A percentile compares a stretch with the other conserved stretches of the same genome.
phyloP scores from a whole-genome alignment of 257 asterid genomes.

The Anisodus tanguticus region DNA sequence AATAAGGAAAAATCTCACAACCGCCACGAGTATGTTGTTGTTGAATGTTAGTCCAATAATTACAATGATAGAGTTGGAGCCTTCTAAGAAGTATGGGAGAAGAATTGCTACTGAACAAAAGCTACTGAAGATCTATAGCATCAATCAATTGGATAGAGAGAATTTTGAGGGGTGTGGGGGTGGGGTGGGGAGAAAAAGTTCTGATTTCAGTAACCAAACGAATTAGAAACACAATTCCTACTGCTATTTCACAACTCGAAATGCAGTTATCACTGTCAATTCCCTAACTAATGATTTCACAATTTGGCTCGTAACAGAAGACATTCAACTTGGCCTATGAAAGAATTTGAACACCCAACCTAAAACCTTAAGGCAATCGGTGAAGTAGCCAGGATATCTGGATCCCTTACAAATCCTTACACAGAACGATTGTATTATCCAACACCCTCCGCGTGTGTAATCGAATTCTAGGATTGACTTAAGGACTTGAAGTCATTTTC shows the following conservation, averaged over 20 bases:
- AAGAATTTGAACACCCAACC: not conserved
- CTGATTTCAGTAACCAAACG: not conserved
- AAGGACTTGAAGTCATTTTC: not conserved
- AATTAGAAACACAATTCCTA: not conserved
- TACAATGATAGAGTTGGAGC: not conserved
- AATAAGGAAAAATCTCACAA: not conserved
- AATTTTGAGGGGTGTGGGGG: no score
- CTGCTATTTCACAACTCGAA: not conserved
- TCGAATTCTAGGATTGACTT: not conserved
- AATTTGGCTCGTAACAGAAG: not conserved
- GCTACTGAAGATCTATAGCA: constrained; percentile 1
- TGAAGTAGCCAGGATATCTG: not conserved
- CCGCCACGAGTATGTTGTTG: not conserved
- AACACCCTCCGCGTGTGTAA: constrained; percentile 18
- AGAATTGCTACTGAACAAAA: constrained; percentile 15
- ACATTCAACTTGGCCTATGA: not conserved
- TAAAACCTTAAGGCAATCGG: not conserved
- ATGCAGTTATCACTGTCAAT: not conserved
- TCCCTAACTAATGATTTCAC: constrained; percentile 19
- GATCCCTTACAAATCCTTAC: constrained; percentile 3
- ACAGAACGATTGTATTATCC: not conserved
- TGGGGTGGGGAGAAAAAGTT: not conserved
- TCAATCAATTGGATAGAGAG: not conserved
- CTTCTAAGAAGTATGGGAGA: not conserved
- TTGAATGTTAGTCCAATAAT: no score